phyloP scores from a whole-genome alignment of 805 yeast species.

The Yarrowia deformans region DNA sequence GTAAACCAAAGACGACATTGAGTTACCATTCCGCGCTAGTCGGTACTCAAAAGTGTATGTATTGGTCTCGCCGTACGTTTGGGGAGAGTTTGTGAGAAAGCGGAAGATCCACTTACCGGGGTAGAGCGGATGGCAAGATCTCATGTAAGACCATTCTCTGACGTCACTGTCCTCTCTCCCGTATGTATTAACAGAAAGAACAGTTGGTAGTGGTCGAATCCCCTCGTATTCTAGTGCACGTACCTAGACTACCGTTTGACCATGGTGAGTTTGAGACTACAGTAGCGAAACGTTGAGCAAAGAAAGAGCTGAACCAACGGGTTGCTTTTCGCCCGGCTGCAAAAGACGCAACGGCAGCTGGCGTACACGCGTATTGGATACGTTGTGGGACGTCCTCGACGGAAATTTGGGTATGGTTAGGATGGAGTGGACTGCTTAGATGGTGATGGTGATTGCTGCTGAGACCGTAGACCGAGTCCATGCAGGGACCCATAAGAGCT shows the following conservation, averaged over 20 bases:
- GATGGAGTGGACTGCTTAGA: no score
- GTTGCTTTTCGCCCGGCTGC: neutral
- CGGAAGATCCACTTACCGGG: neutral
- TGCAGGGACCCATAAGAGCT: neutral
- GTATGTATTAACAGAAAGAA: no score
- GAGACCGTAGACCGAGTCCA: no score
- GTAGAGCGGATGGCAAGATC: neutral
- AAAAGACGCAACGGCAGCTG: conserved; percentile 5
- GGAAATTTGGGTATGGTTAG: neutral
- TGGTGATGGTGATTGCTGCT: no score
- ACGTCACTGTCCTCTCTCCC: neutral
- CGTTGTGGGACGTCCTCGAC: neutral
- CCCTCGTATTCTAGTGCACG: conserved; percentile 4
- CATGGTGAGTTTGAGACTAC: conserved; percentile 1
- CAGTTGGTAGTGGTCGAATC: neutral
- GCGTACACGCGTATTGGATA: conserved; percentile 6
- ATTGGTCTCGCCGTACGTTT: conserved; percentile 14
- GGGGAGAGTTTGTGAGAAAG: conserved; percentile 7
- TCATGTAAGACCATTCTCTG: neutral
- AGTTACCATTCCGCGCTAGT: conserved; percentile 5
- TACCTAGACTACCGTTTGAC: conserved; percentile 10
- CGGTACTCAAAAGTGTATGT: conserved; percentile 13
- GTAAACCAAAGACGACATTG: neutral
- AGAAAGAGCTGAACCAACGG: neutral
- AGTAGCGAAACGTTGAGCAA: conserved; percentile 13